Evolutionary conservation across 192 early-diverging fungal genomes (phyloP), one percentile per base, ranked within the genome.

Genomic region (Linderina pennispora): DNA sequence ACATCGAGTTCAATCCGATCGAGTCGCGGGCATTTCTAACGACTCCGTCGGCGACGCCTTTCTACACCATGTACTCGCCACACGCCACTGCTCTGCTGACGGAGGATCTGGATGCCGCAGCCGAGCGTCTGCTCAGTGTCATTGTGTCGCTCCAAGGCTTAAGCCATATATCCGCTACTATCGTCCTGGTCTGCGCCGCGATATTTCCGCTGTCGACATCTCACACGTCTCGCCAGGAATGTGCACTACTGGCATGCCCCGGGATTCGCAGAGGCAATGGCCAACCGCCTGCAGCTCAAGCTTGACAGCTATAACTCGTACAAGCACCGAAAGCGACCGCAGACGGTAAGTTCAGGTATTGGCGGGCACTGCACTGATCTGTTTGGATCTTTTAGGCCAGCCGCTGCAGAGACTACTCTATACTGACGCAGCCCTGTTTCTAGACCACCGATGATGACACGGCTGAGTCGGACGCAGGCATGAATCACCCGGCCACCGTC

Each of bases 241-340:
- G 28, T 31, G 6, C 6, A 31, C 6, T 31, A 11, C 6, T 13
- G 22, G 31, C 9, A 18, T 0, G 23, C 14, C 8, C 65, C 65
- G 9, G 47, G 36, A 18, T 46, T 70, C 34, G 63, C 70, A 16
- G 47, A 62, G 32, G 49, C 50, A 0, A 62, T 77, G 55, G 70
- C 69, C 8, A 45, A 45, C 3, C 52, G 87, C 65, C 57, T 99
- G 8, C 76, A 74, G 15, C 19, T 32, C 5, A 74, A 74, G 25
- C 43, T 92, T 0, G 88, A 91, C 13, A 77, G 88, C 1, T 81
- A 90, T 42, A 83, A 80, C 14, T 51, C 74, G 58, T 23, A 80
- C 74, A 14, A 71, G 81, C 32, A 65, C 80, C 24, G 79, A 69
- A 47, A 77, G 75, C 40, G 53, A 90, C 10, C 88, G 89, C 17